phyloP scores from a whole-genome alignment of 192 early-diverging fungal species.

The Linnemannia hyalina region DNA sequence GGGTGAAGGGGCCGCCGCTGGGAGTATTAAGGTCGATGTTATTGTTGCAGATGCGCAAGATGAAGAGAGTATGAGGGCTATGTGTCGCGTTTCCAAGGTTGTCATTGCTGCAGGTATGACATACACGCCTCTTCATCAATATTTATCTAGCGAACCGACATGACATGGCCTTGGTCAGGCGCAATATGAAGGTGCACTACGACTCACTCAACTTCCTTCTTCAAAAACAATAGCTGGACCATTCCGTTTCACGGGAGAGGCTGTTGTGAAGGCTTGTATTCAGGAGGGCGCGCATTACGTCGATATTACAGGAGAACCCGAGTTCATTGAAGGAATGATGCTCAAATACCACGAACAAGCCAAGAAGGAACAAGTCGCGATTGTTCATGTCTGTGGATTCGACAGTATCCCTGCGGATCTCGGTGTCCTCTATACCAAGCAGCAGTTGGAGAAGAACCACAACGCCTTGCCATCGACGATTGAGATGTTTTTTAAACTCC shows the following conservation, averaged over 20 bases:
- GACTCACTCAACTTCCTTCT: neutral
- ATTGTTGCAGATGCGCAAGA: constrained; percentile 63
- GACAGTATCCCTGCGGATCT: constrained; percentile 74
- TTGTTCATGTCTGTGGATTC: constrained; percentile 71
- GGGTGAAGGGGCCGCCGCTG: too few relatives aligned
- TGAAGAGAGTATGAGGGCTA: constrained; percentile 46
- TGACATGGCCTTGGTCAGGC: constrained; percentile 6
- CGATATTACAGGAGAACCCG: constrained; percentile 73
- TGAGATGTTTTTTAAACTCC: constrained; percentile 72
- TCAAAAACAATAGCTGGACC: constrained; percentile 60
- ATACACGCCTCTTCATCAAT: neutral
- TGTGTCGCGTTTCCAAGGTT: constrained; percentile 42
- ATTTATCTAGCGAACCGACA: neutral
- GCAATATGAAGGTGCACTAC: neutral
- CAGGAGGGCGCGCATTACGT: constrained; percentile 67
- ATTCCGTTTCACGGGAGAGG: constrained; percentile 74
- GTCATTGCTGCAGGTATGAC: constrained; percentile 46
- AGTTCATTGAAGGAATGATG: constrained; percentile 76
- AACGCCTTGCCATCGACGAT: constrained; percentile 61
- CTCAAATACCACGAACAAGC: constrained; percentile 67
- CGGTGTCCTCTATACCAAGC: constrained; percentile 72
- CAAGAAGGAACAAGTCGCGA: constrained; percentile 59
- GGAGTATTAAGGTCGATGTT: constrained; percentile 8
- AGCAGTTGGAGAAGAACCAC: constrained; percentile 53
- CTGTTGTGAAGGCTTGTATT: constrained; percentile 72